Percentiles rank a stretch among this genome's conserved stretches.
These are phyloP conservation scores for Hypoxylon sp. DNA, from an alignment of 2,329 filamentous ascomycete species.

Conservation along the genomic window DNA sequence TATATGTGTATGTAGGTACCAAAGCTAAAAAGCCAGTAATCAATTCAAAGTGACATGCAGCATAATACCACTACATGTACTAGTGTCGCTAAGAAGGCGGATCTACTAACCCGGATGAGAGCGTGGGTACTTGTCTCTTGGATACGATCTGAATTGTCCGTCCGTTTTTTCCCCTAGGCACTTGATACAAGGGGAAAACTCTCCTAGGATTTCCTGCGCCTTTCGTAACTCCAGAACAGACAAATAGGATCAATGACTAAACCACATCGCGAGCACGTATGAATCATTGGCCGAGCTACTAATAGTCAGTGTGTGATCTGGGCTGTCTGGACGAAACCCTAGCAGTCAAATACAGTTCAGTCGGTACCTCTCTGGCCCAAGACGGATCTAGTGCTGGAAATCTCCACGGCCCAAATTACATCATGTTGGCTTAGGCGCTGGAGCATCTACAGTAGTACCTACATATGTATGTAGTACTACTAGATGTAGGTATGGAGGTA, in stretches of 20 bases:
- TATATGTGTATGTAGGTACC: not conserved
- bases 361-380: conserved; percentile 19
- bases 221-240: not conserved
- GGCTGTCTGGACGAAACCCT: conserved; percentile 13
- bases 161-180: not conserved
- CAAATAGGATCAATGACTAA: conserved; percentile 15
- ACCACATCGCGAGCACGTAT: conserved; percentile 3
- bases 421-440: conserved; percentile 31
- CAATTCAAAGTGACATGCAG: not conserved
- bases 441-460: conserved; percentile 4
- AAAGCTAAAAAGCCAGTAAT: too few species aligned
- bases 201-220: conserved; percentile 6
- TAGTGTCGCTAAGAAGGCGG: conserved; percentile 21
- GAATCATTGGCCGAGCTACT: conserved; percentile 26
- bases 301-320: too few species aligned
- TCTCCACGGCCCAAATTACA: conserved; percentile 31
- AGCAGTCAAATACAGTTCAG: conserved; percentile 22
- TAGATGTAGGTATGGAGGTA: too few species aligned
- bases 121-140: conserved; percentile 22
- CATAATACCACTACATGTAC: too few species aligned
- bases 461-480: too few species aligned
- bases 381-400: conserved; percentile 19
- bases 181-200: conserved; percentile 21
- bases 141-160: conserved; percentile 22
- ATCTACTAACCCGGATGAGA: conserved; percentile 38